Percentiles rank a stretch among this genome's conserved stretches.
These are phyloP conservation scores for Arctium lappa DNA, from an alignment of 129 eudicot genomes.

Conservation along the genomic window DNA sequence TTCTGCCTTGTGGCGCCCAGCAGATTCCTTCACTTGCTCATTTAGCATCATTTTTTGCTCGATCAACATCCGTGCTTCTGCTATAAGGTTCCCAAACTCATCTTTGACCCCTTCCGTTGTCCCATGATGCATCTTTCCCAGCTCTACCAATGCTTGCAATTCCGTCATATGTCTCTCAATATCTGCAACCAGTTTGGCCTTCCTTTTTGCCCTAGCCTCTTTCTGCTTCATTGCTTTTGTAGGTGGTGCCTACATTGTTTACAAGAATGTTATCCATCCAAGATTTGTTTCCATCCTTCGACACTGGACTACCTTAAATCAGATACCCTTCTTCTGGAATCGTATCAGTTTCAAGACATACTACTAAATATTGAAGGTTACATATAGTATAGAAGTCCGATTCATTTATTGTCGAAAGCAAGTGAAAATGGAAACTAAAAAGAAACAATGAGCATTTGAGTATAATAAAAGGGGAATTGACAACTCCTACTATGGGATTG, in stretches of 20 bases:
- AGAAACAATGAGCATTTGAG: not conserved
- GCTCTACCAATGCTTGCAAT: not conserved
- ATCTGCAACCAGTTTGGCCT: not conserved
- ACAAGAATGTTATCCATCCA: not conserved
- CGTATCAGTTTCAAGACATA: not conserved
- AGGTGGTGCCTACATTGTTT: not conserved
- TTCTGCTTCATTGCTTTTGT: conserved; percentile 10
- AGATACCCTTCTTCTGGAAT: not conserved
- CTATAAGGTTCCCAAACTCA: not conserved
- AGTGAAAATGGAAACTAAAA: not conserved
- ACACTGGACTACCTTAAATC: not conserved
- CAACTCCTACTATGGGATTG: not conserved
- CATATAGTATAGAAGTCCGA: not conserved
- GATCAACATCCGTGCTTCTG: not conserved
- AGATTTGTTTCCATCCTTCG: not conserved
- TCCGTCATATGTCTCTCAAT: not conserved
- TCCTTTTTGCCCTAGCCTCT: not conserved
- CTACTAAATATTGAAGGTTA: not conserved
- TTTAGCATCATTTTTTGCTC: not conserved
- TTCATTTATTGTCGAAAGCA: not conserved
- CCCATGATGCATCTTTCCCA: not conserved
- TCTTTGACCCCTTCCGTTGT: not conserved
- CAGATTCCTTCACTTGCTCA: not conserved
- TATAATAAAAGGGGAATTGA: not conserved
- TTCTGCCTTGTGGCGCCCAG: not conserved